Conservation (phyloP, 129 eudicot species). For the Lactuca saligna region DNA sequence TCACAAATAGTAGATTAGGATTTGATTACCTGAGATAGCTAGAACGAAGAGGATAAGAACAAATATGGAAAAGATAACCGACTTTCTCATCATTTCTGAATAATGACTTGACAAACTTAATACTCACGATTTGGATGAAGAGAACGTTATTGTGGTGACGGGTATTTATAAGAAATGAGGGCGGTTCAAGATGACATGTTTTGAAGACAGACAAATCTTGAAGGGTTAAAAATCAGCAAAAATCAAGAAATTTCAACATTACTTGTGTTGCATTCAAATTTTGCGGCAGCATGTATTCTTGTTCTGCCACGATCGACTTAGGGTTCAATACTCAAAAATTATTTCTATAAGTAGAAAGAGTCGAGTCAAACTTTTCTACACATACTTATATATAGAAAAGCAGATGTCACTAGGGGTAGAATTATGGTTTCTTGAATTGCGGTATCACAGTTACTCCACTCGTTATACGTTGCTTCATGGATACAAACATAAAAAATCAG, state of each 20-base stretch:
- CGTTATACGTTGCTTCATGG: too few relatives aligned
- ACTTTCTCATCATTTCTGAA: constrained; percentile 19
- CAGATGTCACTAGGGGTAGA: neutral
- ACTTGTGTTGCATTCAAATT: constrained; percentile 9
- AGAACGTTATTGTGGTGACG: constrained; percentile 3
- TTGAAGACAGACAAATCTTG: constrained; percentile 1
- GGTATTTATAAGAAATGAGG: constrained; percentile 24
- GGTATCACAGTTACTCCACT: too few relatives aligned
- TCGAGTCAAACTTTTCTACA: constrained; percentile 27
- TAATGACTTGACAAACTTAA: neutral
- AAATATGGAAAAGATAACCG: constrained; percentile 2
- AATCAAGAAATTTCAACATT: neutral
- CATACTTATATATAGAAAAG: neutral
- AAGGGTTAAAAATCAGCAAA: neutral
- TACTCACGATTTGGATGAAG: constrained; percentile 13
- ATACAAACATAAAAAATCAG: too few relatives aligned
- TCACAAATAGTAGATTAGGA: neutral
- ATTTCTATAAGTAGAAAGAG: constrained; percentile 19
- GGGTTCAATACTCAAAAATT: neutral
- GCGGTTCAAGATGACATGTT: constrained; percentile 18
- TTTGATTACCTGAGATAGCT: constrained; percentile 23
- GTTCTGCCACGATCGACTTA: constrained; percentile 29
- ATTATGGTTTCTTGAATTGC: neutral
- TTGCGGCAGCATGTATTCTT: constrained; percentile 12
- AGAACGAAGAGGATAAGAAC: constrained; percentile 19